Conservation (phyloP, 176 grass and related monocot species). For the Oropetium thomaeum region DNA sequence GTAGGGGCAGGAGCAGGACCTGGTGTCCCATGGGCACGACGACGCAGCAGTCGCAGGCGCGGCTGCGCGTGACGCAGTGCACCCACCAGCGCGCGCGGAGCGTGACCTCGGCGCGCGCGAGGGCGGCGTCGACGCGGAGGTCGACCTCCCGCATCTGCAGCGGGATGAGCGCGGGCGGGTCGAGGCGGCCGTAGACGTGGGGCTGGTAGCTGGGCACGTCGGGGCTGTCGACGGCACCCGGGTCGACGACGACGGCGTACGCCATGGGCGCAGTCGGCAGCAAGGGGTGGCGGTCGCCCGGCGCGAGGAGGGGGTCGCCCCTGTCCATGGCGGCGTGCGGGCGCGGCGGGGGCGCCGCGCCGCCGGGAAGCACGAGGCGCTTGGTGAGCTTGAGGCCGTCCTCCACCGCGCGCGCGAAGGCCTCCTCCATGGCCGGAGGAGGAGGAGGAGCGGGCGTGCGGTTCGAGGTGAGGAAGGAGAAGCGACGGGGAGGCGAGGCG, state of each 20-base stretch:
- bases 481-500: background rate
- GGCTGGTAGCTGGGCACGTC: constrained; percentile 98
- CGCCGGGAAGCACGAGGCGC: constrained; percentile 51
- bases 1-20: constrained; percentile 62
- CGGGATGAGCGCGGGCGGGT: constrained; percentile 89
- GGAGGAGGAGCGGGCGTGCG: background rate
- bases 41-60: constrained; percentile 63
- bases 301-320: constrained; percentile 24
- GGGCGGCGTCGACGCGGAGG: constrained; percentile 58
- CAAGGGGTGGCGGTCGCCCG: background rate
- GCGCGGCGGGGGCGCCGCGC: constrained; percentile 22
- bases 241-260: constrained; percentile 77
- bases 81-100: constrained; percentile 78
- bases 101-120: constrained; percentile 43
- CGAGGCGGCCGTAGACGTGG: constrained; percentile 80
- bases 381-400: constrained; percentile 82
- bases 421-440: constrained; percentile 42
- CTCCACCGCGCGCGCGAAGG: constrained; percentile 76
- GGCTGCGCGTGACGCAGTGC: constrained; percentile 80
- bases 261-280: constrained; percentile 70
- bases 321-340: constrained; percentile 54
- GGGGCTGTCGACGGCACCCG: constrained; percentile 83
- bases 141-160: constrained; percentile 82
- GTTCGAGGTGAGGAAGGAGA: background rate
- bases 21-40: constrained; percentile 80